Evolutionary conservation across 2,329 filamentous ascomycete species (phyloP), one percentile per base, ranked within the genome.

Genomic region (Truncatella angustata): DNA sequence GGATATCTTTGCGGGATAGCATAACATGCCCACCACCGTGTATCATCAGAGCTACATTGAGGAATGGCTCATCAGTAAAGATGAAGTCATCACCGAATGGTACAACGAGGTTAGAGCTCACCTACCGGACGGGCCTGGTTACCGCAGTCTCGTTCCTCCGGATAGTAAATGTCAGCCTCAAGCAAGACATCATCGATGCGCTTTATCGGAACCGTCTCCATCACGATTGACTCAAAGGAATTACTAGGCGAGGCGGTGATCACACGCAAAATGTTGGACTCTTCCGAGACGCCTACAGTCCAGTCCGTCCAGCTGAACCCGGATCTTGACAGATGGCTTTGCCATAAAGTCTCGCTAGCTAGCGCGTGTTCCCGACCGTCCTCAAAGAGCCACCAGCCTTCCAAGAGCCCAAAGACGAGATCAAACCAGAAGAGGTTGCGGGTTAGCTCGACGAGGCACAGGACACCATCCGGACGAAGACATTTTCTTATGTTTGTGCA

Each of bases 11-110:
- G 7, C 71, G 62, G 1, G 66, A 69, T 3, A 73, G 60, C 32
- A 69, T 66, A 6, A 75, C 57, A 53, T 75, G 67, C 11, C 73
- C 66, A 9, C 73, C 74, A 2, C 73, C 73, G 51, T 77, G 73
- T 20, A 76, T 71, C 70, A 76, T 72, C 0, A 76, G 52, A n/a
- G 68, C 72, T 70, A n/a, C 26, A 18, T 1, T 1, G 14, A 20
- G 16, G 12, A 34, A 23, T n/a, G 2, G 5, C 0, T 39, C 36
- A 20, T 39, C 20, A 39, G 16, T 20, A 14, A 24, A 11, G 26
- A 9, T 26, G n/a, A n/a, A n/a, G n/a, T n/a, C n/a, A n/a, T n/a
- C n/a, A n/a, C n/a, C n/a, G n/a, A n/a, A n/a, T n/a, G n/a, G n/a
- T n/a, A n/a, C n/a, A n/a, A n/a, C n/a, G n/a, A n/a, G n/a, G n/a